phyloP scores from a whole-genome alignment of 441 rosid genomes.

The Brassica balearica region DNA sequence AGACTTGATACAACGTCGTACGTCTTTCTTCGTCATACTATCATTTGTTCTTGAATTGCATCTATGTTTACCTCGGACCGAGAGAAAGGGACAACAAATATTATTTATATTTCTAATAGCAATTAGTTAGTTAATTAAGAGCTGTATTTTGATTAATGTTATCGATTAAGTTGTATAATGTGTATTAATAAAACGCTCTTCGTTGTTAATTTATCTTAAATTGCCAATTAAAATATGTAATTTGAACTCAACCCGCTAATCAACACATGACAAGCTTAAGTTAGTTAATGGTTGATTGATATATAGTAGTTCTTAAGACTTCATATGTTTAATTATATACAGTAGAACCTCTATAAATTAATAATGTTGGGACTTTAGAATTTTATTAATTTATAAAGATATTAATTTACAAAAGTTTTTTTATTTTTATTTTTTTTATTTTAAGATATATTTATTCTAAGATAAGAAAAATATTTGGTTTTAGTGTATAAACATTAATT shows the following conservation, averaged over 20 bases:
- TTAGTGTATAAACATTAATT: no score
- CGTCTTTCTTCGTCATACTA: conserved; percentile 26
- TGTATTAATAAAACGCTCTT: conserved; percentile 21
- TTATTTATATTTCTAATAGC: neutral
- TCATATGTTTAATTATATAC: neutral
- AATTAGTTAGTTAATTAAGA: conserved; percentile 22
- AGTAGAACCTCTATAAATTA: no score
- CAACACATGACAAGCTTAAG: neutral
- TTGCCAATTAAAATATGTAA: neutral
- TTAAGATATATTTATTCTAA: no score
- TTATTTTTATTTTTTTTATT: no score
- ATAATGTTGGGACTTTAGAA: no score
- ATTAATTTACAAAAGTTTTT: no score
- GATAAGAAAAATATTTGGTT: no score
- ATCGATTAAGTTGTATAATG: conserved; percentile 16
- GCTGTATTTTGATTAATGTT: neutral
- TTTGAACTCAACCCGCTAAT: neutral
- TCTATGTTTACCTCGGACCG: conserved; percentile 7
- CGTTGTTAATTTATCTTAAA: neutral
- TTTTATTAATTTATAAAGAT: no score
- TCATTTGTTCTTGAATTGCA: conserved; percentile 30
- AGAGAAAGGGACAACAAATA: neutral
- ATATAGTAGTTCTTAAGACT: neutral
- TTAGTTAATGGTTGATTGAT: neutral
- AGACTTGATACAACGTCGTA: conserved; percentile 14